These are phyloP conservation scores for Atkinsonella hypoxylon DNA, from an alignment of 2,329 filamentous ascomycete genomes.

Conservation along the genomic window DNA sequence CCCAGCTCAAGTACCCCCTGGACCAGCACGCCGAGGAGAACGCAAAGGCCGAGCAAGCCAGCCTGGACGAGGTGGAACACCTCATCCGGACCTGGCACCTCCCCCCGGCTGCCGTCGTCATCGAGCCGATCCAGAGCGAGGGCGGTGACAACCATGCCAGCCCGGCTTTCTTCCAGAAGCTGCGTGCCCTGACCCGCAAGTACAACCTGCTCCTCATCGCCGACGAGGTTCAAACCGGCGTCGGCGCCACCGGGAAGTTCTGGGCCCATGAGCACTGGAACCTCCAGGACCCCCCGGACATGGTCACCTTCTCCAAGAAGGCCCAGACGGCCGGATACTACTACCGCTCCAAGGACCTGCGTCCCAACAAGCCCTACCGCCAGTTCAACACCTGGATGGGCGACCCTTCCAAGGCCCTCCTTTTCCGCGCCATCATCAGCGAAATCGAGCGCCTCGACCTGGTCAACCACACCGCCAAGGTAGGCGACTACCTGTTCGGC, in stretches of 20 bases:
- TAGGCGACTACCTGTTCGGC: conserved; percentile 66
- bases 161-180: conserved; percentile 72
- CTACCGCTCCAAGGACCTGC: conserved; percentile 66
- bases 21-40: conserved; percentile 72
- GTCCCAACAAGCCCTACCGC: conserved; percentile 86
- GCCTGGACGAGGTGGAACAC: conserved; percentile 71
- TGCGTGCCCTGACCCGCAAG: conserved; percentile 67
- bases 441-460: conserved; percentile 68
- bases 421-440: conserved; percentile 76
- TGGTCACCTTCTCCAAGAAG: conserved; percentile 94
- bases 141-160: conserved; percentile 91
- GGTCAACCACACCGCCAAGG: conserved; percentile 65
- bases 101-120: conserved; percentile 68
- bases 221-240: conserved; percentile 87
- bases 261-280: conserved; percentile 97
- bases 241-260: conserved; percentile 87
- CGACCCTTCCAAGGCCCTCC: conserved; percentile 70
- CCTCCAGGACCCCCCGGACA: conserved; percentile 67
- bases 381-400: conserved; percentile 99
- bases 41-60: conserved; percentile 65
- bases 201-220: conserved; percentile 77
- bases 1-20: conserved; percentile 73
- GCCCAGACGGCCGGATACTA: conserved; percentile 91
- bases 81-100: conserved; percentile 69
- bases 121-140: conserved; percentile 90